Evolutionary conservation across 495 filamentous ascomycete species (phyloP).

Genomic region (Penicillium psychrofluorescens): DNA sequence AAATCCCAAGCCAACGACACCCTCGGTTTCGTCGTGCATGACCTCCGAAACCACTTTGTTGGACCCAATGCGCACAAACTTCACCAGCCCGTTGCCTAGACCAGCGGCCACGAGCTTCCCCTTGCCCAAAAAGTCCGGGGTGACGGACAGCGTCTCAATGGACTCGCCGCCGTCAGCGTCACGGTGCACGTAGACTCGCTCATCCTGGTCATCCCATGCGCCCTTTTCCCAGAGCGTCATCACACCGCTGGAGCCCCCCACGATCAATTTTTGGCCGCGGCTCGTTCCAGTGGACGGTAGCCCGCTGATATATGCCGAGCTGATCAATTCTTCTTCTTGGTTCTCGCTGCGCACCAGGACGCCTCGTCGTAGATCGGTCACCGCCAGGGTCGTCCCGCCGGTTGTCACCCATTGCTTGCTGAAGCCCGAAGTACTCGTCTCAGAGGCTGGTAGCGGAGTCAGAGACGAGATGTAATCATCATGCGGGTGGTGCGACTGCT

Average conservation of each 20-base stretch:
- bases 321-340: constrained; percentile 87
- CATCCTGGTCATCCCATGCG: constrained; percentile 89
- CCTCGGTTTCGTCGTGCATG: constrained; percentile 77
- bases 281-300: constrained; percentile 54
- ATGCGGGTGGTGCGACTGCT: constrained; percentile 77
- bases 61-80: constrained; percentile 46
- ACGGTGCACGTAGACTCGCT: constrained; percentile 66
- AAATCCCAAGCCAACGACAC: constrained; percentile 70
- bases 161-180: constrained; percentile 53
- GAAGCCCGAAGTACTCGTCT: constrained; percentile 72
- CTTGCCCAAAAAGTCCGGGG: constrained; percentile 57
- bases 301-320: constrained; percentile 63
- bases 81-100: constrained; percentile 61
- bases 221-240: constrained; percentile 91
- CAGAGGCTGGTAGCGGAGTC: constrained; percentile 70
- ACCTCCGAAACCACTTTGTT: constrained; percentile 55
- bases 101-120: constrained; percentile 68
- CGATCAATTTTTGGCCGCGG: constrained; percentile 67
- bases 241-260: constrained; percentile 73
- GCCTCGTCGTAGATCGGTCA: constrained; percentile 78
- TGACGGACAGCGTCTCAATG: constrained; percentile 59
- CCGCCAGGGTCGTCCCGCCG: constrained; percentile 79
- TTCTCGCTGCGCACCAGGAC: constrained; percentile 83
- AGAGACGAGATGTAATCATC: constrained; percentile 90
- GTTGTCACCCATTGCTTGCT: constrained; percentile 90